A percentile compares a stretch with the other conserved stretches of the same genome.
These are phyloP conservation scores for Arthrobotrys iridis DNA, from an alignment of 2,329 filamentous ascomycete species.

Conservation along the genomic window DNA sequence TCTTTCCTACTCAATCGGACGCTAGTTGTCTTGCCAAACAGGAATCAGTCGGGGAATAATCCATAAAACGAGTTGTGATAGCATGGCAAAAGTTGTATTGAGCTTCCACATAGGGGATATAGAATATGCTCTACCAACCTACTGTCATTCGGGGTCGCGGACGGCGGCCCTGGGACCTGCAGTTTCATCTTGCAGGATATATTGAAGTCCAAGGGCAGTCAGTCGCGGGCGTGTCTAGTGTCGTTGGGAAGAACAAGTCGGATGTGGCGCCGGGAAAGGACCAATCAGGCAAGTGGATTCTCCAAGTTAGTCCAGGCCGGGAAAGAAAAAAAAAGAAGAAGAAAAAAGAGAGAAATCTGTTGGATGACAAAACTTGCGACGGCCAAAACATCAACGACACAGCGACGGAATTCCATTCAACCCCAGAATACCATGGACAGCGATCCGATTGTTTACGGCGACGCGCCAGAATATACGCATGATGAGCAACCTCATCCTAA, in stretches of 20 bases:
- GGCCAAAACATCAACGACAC: background rate
- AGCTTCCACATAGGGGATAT: background rate
- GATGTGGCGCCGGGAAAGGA: too few relatives aligned
- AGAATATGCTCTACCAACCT: background rate
- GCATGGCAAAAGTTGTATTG: too few relatives aligned
- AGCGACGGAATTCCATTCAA: background rate
- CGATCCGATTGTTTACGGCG: constrained; percentile 45
- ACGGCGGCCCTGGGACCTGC: background rate
- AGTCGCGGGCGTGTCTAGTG: background rate
- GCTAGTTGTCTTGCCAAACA: background rate
- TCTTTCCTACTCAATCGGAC: constrained; percentile 53
- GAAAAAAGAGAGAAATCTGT: background rate
- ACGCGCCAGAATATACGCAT: constrained; percentile 10
- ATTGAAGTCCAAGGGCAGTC: too few relatives aligned
- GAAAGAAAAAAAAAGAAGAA: background rate
- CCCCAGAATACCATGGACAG: constrained; percentile 24
- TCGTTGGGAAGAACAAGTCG: too few relatives aligned
- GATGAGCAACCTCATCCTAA: constrained; percentile 38
- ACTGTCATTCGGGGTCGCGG: background rate
- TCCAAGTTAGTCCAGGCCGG: background rate
- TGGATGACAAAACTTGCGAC: background rate
- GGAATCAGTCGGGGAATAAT: background rate
- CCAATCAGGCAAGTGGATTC: background rate
- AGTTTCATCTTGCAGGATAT: background rate
- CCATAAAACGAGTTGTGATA: too few relatives aligned